Conservation (phyloP, 148 eudicot species). For the Cornus florida region DNA sequence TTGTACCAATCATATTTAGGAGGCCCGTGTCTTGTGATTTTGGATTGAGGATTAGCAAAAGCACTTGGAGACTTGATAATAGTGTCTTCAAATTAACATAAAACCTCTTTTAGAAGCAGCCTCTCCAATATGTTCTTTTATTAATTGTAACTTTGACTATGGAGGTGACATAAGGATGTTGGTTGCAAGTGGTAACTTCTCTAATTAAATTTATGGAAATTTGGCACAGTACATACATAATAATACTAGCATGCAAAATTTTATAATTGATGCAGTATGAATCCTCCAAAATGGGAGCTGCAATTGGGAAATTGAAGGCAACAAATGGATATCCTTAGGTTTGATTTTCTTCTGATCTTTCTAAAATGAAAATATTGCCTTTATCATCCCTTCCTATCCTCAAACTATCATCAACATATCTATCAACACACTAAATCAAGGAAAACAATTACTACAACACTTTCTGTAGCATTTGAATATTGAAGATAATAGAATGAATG, state of each 20-base stretch:
- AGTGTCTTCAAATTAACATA: no score
- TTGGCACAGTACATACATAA: background rate
- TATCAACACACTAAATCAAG: conserved; percentile 33
- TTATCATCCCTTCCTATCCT: conserved; percentile 87
- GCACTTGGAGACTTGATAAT: no score
- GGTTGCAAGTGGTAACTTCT: no score
- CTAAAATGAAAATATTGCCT: conserved; percentile 65
- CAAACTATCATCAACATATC: conserved; percentile 75
- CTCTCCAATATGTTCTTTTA: no score
- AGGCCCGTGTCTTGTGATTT: no score
- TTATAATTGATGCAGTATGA: background rate
- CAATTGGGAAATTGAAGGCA: no score
- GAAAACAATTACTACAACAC: conserved; percentile 1
- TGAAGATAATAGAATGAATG: background rate
- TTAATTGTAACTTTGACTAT: no score
- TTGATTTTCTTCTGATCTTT: background rate
- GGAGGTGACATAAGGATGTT: no score
- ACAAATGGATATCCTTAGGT: background rate
- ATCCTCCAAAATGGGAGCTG: background rate
- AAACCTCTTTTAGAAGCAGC: no score
- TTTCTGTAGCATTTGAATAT: background rate
- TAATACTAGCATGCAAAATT: no score
- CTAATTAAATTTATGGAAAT: background rate
- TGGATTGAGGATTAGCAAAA: no score
- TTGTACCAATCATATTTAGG: no score